These are phyloP conservation scores for Pythium pyrilobum DNA, from an alignment of 352 stramenopile species.

Conservation along the genomic window DNA sequence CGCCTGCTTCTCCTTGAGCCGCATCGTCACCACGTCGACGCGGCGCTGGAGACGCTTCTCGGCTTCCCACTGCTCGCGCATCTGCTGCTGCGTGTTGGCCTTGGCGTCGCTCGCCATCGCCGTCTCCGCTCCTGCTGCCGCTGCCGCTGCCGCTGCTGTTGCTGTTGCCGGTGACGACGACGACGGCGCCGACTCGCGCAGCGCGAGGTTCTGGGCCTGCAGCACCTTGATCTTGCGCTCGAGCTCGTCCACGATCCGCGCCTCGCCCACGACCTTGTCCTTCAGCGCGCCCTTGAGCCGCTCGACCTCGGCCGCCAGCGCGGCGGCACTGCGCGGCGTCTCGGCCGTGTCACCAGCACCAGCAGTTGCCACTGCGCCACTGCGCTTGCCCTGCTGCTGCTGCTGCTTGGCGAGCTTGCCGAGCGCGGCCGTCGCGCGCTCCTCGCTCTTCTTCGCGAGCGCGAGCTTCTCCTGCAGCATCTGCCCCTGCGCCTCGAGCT, in stretches of 20 bases:
- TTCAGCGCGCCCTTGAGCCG: slow-evolving; percentile 51
- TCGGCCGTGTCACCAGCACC: not conserved
- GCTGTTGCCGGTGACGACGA: not conserved
- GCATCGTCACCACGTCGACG: slow-evolving; percentile 53
- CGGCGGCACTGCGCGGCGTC: not conserved
- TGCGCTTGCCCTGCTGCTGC: slow-evolving; percentile 11
- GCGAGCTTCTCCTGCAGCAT: slow-evolving; percentile 67
- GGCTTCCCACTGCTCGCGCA: slow-evolving; percentile 38
- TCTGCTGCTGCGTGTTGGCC: not conserved
- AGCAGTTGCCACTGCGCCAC: slow-evolving; percentile 1
- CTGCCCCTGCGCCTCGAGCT: slow-evolving; percentile 44
- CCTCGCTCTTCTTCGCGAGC: slow-evolving; percentile 24
- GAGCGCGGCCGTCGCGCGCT: slow-evolving; percentile 15
- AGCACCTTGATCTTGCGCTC: slow-evolving; percentile 70
- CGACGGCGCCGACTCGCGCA: slow-evolving; percentile 39
- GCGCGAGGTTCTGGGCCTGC: slow-evolving; percentile 75
- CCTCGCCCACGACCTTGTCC: slow-evolving; percentile 47
- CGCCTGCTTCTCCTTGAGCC: slow-evolving; percentile 64
- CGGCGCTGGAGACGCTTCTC: slow-evolving; percentile 71
- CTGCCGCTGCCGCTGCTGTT: not conserved
- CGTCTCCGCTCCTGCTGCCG: not conserved
- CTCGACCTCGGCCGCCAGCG: slow-evolving; percentile 40
- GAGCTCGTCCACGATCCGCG: slow-evolving; percentile 41
- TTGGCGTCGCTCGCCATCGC: not conserved
- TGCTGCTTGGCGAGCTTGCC: slow-evolving; percentile 16